Base-by-base conservation (phyloP, 805 yeast genomes). In the Scheffersomyces amazonensis region DNA sequence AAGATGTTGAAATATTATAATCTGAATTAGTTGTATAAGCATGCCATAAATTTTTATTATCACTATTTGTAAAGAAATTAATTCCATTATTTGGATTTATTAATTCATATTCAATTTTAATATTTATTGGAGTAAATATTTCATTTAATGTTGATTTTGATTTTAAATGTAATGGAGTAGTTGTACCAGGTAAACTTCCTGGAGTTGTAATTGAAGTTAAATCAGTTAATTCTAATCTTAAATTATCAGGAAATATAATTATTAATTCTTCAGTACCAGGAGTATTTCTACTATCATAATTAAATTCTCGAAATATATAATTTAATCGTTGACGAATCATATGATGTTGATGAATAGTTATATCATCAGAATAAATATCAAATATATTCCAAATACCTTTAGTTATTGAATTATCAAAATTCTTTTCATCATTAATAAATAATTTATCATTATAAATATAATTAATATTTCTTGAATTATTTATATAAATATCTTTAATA, bases 1-100 rank as follows among this genome's bases (percentile, higher is more conserved):
- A 83, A 2, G 96, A 87, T 0, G 98, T 86, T 12, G 93, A 78
- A 3, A 84, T 73, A 13, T 88, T 87, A 32, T 82, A 62, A 20
- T 87, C 89, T 4, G 87, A 73, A 53, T 91, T 90, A 1, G 78
- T 71, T 0, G 98, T 91, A 59, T 85, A 89, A 2, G 87, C 95
- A 52, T 83, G 93, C 95, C 96, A 88, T 33, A 65, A 62, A 24
- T 66, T 59, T 41, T 71, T 56, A 44, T 70, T 68, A 33, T 73
- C 67, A 9, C 61, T 57, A 9, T 81, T 80, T 12, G 87, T 85
- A 25, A 81, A 80, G 57, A 93, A 93, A 35, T 75, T 71, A 12
- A 93, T 60, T 7, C 97, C 98, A 41, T 80, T 78, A 29, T 73
- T 75, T 2, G 91, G 85, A 43, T 83, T 82, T 32, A 66, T 65